Conservation (phyloP, 805 yeast species). For the Ogataea ramenticola region DNA sequence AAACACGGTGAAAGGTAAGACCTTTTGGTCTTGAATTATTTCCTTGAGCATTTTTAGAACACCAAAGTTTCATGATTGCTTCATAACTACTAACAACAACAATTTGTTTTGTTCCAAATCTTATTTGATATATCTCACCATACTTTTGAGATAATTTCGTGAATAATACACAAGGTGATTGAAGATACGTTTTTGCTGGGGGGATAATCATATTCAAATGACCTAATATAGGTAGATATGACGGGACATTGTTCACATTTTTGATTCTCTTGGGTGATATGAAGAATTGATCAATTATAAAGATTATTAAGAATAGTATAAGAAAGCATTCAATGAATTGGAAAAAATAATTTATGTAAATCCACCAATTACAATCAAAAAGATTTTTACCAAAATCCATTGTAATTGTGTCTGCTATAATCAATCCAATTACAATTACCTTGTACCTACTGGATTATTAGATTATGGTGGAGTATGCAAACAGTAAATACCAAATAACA, state of each 20-base stretch:
- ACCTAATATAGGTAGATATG: constrained; percentile 20
- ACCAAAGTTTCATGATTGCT: constrained; percentile 49
- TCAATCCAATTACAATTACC: no score
- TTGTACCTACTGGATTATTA: no score
- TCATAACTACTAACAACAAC: constrained; percentile 63
- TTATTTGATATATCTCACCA: constrained; percentile 50
- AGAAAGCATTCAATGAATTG: not conserved
- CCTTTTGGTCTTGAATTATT: constrained; percentile 62
- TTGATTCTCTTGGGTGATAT: constrained; percentile 6
- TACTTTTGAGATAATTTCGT: constrained; percentile 35
- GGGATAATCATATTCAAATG: constrained; percentile 19
- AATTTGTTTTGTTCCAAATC: constrained; percentile 49
- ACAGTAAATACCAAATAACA: no score
- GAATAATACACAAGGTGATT: constrained; percentile 42
- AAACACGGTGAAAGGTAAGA: constrained; percentile 60
- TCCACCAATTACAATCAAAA: no score
- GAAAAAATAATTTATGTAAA: no score
- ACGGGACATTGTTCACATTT: constrained; percentile 12
- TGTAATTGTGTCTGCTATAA: no score
- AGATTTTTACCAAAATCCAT: no score
- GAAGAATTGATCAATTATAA: not conserved
- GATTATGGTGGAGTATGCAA: no score
- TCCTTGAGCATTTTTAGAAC: constrained; percentile 34
- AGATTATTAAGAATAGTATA: not conserved
- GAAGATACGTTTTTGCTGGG: constrained; percentile 8